These are phyloP conservation scores for Ophiocordyceps unilateralis DNA, from an alignment of 2,329 filamentous ascomycete species.

Conservation along the genomic window DNA sequence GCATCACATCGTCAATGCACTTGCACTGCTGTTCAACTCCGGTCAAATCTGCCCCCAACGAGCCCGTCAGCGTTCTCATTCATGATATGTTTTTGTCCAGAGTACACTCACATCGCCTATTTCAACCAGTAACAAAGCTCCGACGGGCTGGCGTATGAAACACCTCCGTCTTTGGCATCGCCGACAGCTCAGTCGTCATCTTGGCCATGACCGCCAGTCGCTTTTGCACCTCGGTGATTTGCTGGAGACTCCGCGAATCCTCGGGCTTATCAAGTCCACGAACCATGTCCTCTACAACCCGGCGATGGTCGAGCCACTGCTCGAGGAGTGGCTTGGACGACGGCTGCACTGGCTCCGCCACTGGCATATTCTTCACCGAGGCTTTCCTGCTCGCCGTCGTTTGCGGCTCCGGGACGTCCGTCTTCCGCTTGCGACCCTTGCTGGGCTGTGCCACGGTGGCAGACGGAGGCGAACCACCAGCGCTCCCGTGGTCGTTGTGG, in stretches of 20 bases:
- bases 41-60: conserved; percentile 16
- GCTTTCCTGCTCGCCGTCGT: conserved; percentile 29
- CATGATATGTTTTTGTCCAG: too few relatives aligned
- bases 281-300: conserved; percentile 42
- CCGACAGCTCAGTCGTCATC: conserved; percentile 20
- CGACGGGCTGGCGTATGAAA: conserved; percentile 6
- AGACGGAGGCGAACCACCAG: conserved; percentile 22
- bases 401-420: conserved; percentile 25
- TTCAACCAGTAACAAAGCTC: conserved; percentile 10
- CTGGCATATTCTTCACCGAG: conserved; percentile 22
- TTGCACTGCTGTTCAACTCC: conserved; percentile 1
- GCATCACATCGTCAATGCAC: background rate
- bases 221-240: conserved; percentile 32
- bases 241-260: conserved; percentile 34
- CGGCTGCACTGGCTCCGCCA: conserved; percentile 15
- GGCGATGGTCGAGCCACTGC: conserved; percentile 45
- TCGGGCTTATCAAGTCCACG: conserved; percentile 29
- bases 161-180: conserved; percentile 8
- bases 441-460: conserved; percentile 13
- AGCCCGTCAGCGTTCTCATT: background rate
- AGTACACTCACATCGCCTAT: background rate
- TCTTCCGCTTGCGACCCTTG: conserved; percentile 43
- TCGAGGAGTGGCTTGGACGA: conserved; percentile 26
- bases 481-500: conserved; percentile 45
- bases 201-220: conserved; percentile 34